Percentiles rank a stretch among this genome's conserved stretches.
Evolutionary conservation across 192 early-diverging fungal genomes (phyloP).

Genomic region (Coemansia sp.): DNA sequence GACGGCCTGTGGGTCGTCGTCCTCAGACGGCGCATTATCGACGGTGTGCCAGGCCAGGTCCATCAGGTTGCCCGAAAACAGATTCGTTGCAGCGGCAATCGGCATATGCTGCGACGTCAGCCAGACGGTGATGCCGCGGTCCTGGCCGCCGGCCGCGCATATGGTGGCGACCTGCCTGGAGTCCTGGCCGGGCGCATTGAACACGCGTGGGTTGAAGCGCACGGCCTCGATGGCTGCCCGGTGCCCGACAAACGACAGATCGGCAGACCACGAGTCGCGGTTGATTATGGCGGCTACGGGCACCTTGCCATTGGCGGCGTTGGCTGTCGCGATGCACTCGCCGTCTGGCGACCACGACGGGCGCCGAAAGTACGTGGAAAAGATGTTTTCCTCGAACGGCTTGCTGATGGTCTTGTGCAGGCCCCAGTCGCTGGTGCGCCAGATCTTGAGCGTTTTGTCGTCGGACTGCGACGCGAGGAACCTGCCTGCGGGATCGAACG

Average conservation of each 20-base stretch:
- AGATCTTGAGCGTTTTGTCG: slow-evolving; percentile 84
- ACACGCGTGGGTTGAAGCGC: slow-evolving; percentile 83
- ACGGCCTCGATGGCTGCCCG: slow-evolving; percentile 82
- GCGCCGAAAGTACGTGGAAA: slow-evolving; percentile 85
- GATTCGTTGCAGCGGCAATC: slow-evolving; percentile 63
- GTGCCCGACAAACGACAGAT: slow-evolving; percentile 87
- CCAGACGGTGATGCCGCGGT: slow-evolving; percentile 86
- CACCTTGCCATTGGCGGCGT: slow-evolving; percentile 76
- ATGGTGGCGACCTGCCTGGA: slow-evolving; percentile 39
- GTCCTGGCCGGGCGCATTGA: slow-evolving; percentile 39
- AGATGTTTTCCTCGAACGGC: slow-evolving; percentile 74
- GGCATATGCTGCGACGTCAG: slow-evolving; percentile 70
- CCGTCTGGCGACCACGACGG: slow-evolving; percentile 98
- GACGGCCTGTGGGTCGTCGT: not conserved
- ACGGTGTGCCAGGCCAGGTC: slow-evolving; percentile 86
- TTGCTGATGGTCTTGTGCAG: slow-evolving; percentile 67
- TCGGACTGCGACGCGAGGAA: slow-evolving; percentile 92
- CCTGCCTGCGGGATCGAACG: slow-evolving; percentile 94
- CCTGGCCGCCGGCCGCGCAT: slow-evolving; percentile 87
- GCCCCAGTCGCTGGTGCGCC: slow-evolving; percentile 84
- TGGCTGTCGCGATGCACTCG: slow-evolving; percentile 83
- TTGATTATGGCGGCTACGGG: slow-evolving; percentile 79
- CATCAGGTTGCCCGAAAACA: slow-evolving; percentile 81
- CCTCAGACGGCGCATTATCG: slow-evolving; percentile 49
- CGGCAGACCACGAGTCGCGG: slow-evolving; percentile 72